These are phyloP conservation scores for Calonectria crousiana DNA, from an alignment of 2,329 filamentous ascomycete genomes.

Conservation along the genomic window DNA sequence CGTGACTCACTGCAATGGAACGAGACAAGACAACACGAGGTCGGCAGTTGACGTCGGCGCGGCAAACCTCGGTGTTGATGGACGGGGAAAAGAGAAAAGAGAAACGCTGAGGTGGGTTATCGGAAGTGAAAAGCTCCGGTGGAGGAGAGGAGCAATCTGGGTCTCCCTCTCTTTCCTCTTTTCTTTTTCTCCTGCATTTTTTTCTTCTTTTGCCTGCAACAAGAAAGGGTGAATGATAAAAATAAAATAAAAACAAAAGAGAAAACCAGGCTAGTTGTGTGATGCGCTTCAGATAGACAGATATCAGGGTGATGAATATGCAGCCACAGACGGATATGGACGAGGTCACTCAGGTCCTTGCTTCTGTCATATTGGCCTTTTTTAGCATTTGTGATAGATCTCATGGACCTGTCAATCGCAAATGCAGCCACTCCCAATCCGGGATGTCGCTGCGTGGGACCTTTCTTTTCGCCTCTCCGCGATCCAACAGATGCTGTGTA, in stretches of 20 bases:
- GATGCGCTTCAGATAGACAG: neutral
- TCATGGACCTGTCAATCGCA: conserved; percentile 7
- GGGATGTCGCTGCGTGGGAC: neutral
- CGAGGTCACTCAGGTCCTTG: neutral
- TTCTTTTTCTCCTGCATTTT: neutral
- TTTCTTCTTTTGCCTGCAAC: neutral
- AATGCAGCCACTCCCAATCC: conserved; percentile 4
- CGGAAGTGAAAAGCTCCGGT: neutral
- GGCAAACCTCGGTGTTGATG: neutral
- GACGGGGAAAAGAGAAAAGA: neutral
- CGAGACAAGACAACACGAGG: neutral
- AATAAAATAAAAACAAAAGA: neutral
- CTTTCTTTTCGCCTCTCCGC: neutral
- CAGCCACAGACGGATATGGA: neutral
- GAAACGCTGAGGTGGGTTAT: neutral
- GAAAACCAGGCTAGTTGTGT: neutral
- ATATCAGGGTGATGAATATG: conserved; percentile 3
- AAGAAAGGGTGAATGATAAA: neutral
- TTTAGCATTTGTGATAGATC: conserved; percentile 14
- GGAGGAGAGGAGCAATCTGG: neutral
- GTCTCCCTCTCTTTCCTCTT: neutral
- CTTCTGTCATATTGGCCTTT: neutral
- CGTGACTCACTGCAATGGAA: neutral
- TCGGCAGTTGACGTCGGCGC: neutral
- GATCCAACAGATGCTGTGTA: neutral